A percentile compares a stretch with the other conserved stretches of the same genome.
Conservation (phyloP, 495 filamentous ascomycete species). For the Amphirosellinia nigrospora region DNA sequence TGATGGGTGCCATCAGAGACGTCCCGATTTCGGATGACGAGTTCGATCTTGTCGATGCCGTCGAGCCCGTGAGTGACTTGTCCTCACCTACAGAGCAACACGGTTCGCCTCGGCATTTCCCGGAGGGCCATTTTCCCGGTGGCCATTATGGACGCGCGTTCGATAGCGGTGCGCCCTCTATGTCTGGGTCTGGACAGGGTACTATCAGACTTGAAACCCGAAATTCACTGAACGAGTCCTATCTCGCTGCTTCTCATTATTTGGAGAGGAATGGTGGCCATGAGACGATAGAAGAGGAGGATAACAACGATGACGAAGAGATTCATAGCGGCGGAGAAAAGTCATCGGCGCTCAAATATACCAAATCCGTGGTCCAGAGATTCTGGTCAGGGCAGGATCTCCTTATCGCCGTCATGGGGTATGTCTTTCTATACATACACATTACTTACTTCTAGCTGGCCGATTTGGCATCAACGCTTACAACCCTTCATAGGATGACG, state of each 20-base stretch:
- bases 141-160: slow-evolving; percentile 12
- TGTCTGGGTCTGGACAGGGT: not conserved
- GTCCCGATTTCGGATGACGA: slow-evolving; percentile 16
- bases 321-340: not conserved
- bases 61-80: slow-evolving; percentile 15
- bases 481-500: slow-evolving; percentile 34
- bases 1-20: slow-evolving; percentile 1
- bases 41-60: slow-evolving; percentile 15
- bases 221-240: not conserved
- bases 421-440: slow-evolving; percentile 16
- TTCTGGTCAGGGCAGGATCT: slow-evolving; percentile 24
- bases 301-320: not conserved
- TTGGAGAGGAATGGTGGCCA: not conserved
- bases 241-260: not conserved
- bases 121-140: too few species aligned
- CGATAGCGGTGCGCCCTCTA: not conserved
- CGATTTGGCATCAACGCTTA: not conserved
- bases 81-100: slow-evolving; percentile 9
- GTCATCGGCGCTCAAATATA: slow-evolving; percentile 8
- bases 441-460: not conserved
- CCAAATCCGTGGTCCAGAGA: slow-evolving; percentile 13
- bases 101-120: not conserved
- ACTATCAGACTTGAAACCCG: not conserved
- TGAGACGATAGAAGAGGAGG: not conserved
- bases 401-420: slow-evolving; percentile 39